Percentiles rank a stretch among this genome's conserved stretches.
These are phyloP conservation scores for Volutella citrinella DNA, from an alignment of 2,329 filamentous ascomycete species.

Conservation along the genomic window DNA sequence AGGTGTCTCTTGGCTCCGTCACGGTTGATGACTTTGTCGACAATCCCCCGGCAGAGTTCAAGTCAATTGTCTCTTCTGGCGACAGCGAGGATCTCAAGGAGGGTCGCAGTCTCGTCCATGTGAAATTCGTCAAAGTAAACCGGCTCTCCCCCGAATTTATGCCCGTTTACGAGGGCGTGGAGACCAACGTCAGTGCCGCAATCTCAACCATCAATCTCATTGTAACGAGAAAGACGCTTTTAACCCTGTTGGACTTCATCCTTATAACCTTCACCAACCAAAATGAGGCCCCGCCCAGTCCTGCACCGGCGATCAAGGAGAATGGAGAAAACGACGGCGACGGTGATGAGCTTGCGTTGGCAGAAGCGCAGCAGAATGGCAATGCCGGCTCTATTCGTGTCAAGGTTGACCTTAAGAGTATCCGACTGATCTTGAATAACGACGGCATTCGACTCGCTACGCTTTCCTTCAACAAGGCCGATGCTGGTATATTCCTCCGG, in stretches of 20 bases:
- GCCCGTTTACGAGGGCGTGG: constrained; percentile 86
- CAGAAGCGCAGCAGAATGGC: constrained; percentile 32
- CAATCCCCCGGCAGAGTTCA: constrained; percentile 84
- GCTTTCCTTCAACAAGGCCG: constrained; percentile 85
- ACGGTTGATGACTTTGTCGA: constrained; percentile 95
- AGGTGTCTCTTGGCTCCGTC: constrained; percentile 82
- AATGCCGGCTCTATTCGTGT: constrained; percentile 78
- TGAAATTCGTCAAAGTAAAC: constrained; percentile 90
- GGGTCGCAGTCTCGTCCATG: constrained; percentile 76
- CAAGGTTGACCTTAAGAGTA: constrained; percentile 89
- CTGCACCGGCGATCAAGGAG: constrained; percentile 35
- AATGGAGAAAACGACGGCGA: constrained; percentile 35
- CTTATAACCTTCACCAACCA: constrained; percentile 81
- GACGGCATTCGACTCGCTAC: constrained; percentile 94
- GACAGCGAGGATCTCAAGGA: constrained; percentile 69
- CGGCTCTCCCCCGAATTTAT: constrained; percentile 90
- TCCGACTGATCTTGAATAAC: constrained; percentile 92
- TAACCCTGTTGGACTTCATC: constrained; percentile 92
- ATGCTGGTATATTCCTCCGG: constrained; percentile 84
- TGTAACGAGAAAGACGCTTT: constrained; percentile 85
- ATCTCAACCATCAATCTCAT: constrained; percentile 96
- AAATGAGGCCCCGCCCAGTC: constrained; percentile 41
- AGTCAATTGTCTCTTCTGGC: constrained; percentile 90
- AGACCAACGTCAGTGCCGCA: constrained; percentile 85
- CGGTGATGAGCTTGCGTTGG: constrained; percentile 32